Percentiles rank a stretch among this genome's conserved stretches.
phyloP scores from a whole-genome alignment of 192 early-diverging fungal species.

The Gonapodya sp. region DNA sequence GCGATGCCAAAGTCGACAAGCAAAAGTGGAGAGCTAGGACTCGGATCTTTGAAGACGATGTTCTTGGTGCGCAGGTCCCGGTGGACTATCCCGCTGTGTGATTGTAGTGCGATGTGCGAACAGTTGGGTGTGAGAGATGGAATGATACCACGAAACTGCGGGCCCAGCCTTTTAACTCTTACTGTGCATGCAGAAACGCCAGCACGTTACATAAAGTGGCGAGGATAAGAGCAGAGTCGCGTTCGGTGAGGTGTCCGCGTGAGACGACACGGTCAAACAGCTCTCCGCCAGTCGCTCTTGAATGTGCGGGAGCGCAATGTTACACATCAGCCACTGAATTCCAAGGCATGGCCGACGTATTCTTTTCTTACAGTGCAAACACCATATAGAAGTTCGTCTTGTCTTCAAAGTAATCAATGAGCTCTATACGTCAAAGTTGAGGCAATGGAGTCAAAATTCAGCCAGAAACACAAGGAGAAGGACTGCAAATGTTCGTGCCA shows the following conservation, averaged over 20 bases:
- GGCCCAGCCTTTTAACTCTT: not conserved
- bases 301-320: too few species aligned
- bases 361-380: not conserved
- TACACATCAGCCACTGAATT: too few species aligned
- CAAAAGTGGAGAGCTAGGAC: not conserved
- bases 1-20: slow-evolving; percentile 4
- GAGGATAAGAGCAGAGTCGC: slow-evolving; percentile 71
- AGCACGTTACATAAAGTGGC: slow-evolving; percentile 37
- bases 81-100: slow-evolving; percentile 62
- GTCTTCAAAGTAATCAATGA: not conserved
- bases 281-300: slow-evolving; percentile 74
- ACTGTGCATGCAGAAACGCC: not conserved
- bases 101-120: too few species aligned
- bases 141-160: too few species aligned
- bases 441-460: too few species aligned
- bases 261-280: slow-evolving; percentile 77
- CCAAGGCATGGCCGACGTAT: too few species aligned
- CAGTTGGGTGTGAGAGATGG: too few species aligned
- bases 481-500: not conserved
- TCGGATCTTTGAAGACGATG: not conserved
- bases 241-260: slow-evolving; percentile 59
- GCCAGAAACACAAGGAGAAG: not conserved
- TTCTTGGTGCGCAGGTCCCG: slow-evolving; percentile 32
- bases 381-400: slow-evolving; percentile 9
- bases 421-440: not conserved